These are phyloP conservation scores for Leccinum sublutescens DNA, from an alignment of 768 basidiomycete species.

Conservation along the genomic window DNA sequence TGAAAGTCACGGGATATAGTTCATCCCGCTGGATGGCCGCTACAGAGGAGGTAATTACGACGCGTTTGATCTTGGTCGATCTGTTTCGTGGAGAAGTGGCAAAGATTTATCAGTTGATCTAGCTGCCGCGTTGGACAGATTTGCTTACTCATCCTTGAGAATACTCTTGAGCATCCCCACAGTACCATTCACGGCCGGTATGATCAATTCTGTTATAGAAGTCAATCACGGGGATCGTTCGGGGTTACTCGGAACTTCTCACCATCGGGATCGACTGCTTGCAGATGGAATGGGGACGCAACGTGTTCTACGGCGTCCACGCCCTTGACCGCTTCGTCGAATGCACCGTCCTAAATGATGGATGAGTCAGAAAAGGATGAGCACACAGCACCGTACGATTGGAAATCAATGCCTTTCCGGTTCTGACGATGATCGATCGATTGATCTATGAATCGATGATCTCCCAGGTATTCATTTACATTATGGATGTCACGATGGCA, in stretches of 20 bases:
- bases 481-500: not conserved
- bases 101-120: not conserved
- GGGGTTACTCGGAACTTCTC: not conserved
- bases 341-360: constrained; percentile 53
- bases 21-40: constrained; percentile 43
- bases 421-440: not conserved
- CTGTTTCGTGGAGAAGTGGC: constrained; percentile 3
- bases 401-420: not conserved
- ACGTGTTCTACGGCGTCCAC: constrained; percentile 72
- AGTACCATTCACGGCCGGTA: constrained; percentile 73
- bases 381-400: not conserved
- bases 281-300: constrained; percentile 58
- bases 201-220: constrained; percentile 49
- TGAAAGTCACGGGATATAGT: constrained; percentile 33
- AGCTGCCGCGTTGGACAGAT: not conserved
- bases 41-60: constrained; percentile 66
- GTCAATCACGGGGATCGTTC: not conserved
- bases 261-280: constrained; percentile 46
- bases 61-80: constrained; percentile 53
- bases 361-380: not conserved
- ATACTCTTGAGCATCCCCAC: constrained; percentile 58
- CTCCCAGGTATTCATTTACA: not conserved
- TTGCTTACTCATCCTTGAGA: constrained; percentile 46
- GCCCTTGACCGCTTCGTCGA: constrained; percentile 75
- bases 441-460: not conserved